Evolutionary conservation across 2,329 filamentous ascomycete genomes (phyloP), one percentile per base, ranked within the genome.

Genomic region (Stachybotrys chartarum): DNA sequence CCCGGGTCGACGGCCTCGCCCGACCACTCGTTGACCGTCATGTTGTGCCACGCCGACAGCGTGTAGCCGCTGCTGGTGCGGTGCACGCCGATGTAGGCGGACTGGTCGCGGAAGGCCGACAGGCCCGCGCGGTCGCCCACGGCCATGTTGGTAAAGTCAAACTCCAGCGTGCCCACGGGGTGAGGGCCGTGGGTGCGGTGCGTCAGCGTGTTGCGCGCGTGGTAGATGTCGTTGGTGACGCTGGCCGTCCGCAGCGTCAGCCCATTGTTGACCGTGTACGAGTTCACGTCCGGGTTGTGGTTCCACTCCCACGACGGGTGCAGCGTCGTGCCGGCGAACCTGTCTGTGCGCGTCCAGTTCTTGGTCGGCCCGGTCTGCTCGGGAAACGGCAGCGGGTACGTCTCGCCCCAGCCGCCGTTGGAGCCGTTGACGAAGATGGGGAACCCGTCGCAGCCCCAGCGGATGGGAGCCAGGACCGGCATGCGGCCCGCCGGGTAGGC

Each of bases 271-370:
- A 82, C 69, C 1, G 61, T 64, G 61, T 68, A 84, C 10, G 74
- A 76, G 11, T 64, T 68, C 1, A 66, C 71, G 55, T 84, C 79
- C 0, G 82, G 81, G 63, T 84, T 84, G 59, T 84, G 82, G 61
- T 84, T 85, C 81, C 81, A 85, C 63, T 85, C 81, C 78, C 79
- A 85, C 2, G 75, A 68, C 0, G 72, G 70, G 7, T 69, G 64
- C 1, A 84, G 69, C 0, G 65, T 58, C 0, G 67, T 61, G 0
- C 75, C 77, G 0, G 58, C 51, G 58, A 84, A 84, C 0, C 56
- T 64, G 56, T 84, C 79, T 0, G 71, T 74, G 16, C 78, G 73
- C 0, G 64, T 61, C 56, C 66, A 64, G 39, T 59, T 65, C 16
- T 64, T 60, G 5, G 64, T 57, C 0, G 60, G 56, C 1, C 57